Percentiles rank a stretch among this genome's conserved stretches.
phyloP scores from a whole-genome alignment of 2,329 filamentous ascomycete genomes.

The Colletotrichum graminicola region DNA sequence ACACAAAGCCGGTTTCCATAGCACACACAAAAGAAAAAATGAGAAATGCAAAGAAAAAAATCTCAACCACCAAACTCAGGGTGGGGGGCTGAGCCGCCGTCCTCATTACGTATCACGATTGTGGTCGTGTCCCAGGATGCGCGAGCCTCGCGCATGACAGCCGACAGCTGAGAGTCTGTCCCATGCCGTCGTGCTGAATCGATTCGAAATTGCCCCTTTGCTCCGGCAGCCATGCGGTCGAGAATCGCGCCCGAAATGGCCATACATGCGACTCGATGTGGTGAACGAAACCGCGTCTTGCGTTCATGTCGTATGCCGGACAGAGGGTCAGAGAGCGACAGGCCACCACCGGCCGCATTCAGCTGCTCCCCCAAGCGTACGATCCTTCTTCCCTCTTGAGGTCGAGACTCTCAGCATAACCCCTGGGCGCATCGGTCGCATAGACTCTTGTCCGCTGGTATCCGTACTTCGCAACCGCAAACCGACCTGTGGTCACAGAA shows the following conservation, averaged over 20 bases:
- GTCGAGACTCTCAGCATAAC: constrained; percentile 19
- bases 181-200: constrained; percentile 7
- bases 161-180: background rate
- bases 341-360: background rate
- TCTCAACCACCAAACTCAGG: constrained; percentile 6
- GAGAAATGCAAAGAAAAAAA: background rate
- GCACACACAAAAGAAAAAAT: background rate
- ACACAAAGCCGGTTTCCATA: constrained; percentile 3
- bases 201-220: constrained; percentile 26
- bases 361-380: background rate
- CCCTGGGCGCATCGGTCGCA: constrained; percentile 40
- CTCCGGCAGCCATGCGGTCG: constrained; percentile 3
- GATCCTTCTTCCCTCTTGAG: background rate
- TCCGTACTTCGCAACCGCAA: constrained; percentile 41
- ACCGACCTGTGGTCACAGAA: constrained; percentile 43
- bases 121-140: constrained; percentile 13
- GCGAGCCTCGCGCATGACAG: constrained; percentile 9
- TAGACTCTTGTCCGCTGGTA: constrained; percentile 42
- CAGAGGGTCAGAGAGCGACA: background rate
- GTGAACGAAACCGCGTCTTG: background rate
- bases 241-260: background rate
- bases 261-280: constrained; percentile 7
- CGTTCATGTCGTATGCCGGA: background rate
- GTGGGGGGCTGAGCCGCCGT: background rate
- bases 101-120: constrained; percentile 23